A percentile compares a stretch with the other conserved stretches of the same genome.
phyloP scores from a whole-genome alignment of 306 rosid species.

The Gastrolobium bilobum region DNA sequence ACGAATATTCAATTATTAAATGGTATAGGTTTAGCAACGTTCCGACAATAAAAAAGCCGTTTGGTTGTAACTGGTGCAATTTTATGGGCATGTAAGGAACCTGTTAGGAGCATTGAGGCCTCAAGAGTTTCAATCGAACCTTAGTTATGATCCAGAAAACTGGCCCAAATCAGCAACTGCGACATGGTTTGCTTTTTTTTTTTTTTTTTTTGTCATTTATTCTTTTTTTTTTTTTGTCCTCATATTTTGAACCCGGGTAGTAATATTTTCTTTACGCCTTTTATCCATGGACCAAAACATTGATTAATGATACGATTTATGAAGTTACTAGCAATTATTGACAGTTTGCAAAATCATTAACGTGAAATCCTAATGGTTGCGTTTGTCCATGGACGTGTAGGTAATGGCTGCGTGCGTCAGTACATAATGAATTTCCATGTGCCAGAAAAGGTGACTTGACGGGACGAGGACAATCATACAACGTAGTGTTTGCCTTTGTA shows the following conservation, averaged over 20 bases:
- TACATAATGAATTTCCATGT: background rate
- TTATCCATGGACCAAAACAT: background rate
- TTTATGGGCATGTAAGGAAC: background rate
- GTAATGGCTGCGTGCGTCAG: conserved; percentile 18
- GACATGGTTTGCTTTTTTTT: background rate
- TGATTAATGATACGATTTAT: background rate
- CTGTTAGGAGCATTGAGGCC: background rate
- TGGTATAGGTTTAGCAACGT: background rate
- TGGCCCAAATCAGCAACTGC: background rate
- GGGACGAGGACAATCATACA: background rate
- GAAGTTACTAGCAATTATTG: background rate
- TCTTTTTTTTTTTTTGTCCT: background rate
- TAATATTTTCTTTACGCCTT: background rate
- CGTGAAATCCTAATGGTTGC: conserved; percentile 5
- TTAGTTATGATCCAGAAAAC: background rate
- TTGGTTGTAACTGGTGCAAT: background rate
- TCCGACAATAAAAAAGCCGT: background rate
- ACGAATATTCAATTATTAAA: background rate
- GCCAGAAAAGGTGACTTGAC: background rate
- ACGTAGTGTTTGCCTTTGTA: background rate
- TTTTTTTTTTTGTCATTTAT: background rate
- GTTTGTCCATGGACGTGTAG: conserved; percentile 38
- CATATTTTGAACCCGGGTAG: background rate
- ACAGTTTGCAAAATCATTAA: background rate
- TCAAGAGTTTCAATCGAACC: background rate